Evolutionary conservation across 371 early-diverging fungal species (phyloP), one percentile per base, ranked within the genome.

Genomic region (Rhizopus microsporus): DNA sequence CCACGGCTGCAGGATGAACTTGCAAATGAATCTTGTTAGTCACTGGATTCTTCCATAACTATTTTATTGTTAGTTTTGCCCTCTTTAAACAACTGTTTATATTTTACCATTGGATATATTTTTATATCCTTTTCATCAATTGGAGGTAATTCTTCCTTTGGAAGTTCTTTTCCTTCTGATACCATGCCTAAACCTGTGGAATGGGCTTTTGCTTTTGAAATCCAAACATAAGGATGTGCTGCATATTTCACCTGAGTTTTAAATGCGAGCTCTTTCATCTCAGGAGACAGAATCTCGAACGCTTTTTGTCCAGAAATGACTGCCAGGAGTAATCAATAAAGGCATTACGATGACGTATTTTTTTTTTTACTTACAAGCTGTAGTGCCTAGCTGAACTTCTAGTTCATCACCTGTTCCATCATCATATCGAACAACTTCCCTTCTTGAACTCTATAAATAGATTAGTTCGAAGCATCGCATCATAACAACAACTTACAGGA

Each of bases 11-110:
- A 5, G 79, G 79, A 42, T 78, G 79, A 0, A 78, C 75, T 62
- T 78, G 79, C 6, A 78, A 47, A 48, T 78, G 79, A 59, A 78
- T 75, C 47, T 78, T 78, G 47, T 62, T 57, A 0, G 79, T 78
- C 8, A 78, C 76, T 40, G 79, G 79, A 13, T 78, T 78, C 44
- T 75, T 78, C 79, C 79, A 78, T 29, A 78, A 56, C 77, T 76
- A 60, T 44, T 8, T 15, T 31, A 43, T 6, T 31, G n/a, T 43
- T 7, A 43, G 44, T 0, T 16, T 43, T 43, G 3, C 8, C 32
- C 37, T 30, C 13, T 35, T 44, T 44, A 37, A 10, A 6, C 9
- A 29, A 5, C 5, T n/a, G 12, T 4, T 35, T 7, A n/a, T 29
- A 0, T 34, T 8, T 65, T 72, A 77, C 77, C 79, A 78, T 75